Conservation (phyloP, 495 filamentous ascomycete genomes). For the Aspergillus funiculosus region DNA sequence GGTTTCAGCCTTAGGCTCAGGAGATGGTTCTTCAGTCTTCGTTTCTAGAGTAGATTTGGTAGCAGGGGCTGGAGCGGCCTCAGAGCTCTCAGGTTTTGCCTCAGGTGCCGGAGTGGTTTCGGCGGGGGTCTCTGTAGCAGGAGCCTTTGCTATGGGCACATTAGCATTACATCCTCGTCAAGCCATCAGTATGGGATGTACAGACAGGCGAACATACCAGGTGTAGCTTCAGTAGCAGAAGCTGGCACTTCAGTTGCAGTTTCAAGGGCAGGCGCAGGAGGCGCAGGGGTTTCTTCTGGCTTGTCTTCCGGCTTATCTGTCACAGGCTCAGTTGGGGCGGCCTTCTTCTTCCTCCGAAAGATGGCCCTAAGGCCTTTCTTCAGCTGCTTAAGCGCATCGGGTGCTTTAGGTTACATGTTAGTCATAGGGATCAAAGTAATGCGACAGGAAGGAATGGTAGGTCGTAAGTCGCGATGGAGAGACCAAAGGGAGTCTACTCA, state of each 20-base stretch:
- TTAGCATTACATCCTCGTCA: background rate
- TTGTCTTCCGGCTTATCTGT: constrained; percentile 6
- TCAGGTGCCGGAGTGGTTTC: constrained; percentile 7
- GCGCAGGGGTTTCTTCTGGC: constrained; percentile 9
- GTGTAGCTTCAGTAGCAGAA: constrained; percentile 12
- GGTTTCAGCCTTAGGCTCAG: constrained; percentile 11
- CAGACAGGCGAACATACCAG: constrained; percentile 10
- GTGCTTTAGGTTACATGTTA: constrained; percentile 19
- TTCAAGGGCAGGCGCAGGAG: constrained; percentile 15
- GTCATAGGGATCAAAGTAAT: background rate
- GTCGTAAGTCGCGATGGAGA: background rate
- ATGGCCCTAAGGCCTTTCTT: constrained; percentile 29
- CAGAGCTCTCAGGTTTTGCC: constrained; percentile 7
- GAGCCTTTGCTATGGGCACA: background rate
- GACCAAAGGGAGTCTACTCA: constrained; percentile 11
- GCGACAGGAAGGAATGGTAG: background rate
- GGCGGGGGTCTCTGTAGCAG: constrained; percentile 17
- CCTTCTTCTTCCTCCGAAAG: constrained; percentile 28
- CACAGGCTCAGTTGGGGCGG: constrained; percentile 2
- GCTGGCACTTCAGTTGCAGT: constrained; percentile 13
- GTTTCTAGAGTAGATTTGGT: constrained; percentile 7
- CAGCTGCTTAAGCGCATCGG: constrained; percentile 19
- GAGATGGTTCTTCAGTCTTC: constrained; percentile 8
- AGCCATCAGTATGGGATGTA: background rate
- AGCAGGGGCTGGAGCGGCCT: constrained; percentile 4